phyloP scores from a whole-genome alignment of 176 grass and related monocot species.

The Pontederia crassipes region DNA sequence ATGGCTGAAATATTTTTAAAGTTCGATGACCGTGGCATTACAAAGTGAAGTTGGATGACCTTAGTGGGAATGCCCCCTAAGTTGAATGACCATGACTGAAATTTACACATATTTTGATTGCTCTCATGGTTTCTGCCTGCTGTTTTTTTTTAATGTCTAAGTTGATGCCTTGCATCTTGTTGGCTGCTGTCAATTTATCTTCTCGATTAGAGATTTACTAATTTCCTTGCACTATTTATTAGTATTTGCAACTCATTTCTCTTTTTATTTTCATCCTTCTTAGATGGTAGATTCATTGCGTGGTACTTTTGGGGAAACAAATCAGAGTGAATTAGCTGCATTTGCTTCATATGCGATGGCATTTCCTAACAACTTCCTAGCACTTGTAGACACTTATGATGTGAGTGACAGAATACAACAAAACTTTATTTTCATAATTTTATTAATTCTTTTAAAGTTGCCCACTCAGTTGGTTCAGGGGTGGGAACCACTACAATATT shows the following conservation, averaged over 20 bases:
- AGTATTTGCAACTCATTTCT: neutral
- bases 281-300: slow-evolving; percentile 49
- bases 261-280: neutral
- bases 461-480: neutral
- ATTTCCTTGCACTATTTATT: neutral
- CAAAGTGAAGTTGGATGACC: no score
- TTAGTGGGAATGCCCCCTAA: no score
- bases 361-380: slow-evolving; percentile 86
- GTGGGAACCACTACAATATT: no score
- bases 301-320: slow-evolving; percentile 70
- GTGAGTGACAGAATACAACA: slow-evolving; percentile 36
- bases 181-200: no score
- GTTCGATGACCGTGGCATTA: no score
- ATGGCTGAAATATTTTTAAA: no score
- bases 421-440: neutral
- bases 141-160: no score
- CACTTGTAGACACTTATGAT: slow-evolving; percentile 95
- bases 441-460: neutral
- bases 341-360: slow-evolving; percentile 92
- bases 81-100: no score
- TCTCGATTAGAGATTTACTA: neutral
- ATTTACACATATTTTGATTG: no score
- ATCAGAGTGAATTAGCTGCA: slow-evolving; percentile 92
- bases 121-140: no score
- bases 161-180: no score